These are phyloP conservation scores for Rhodotorula sphaerocarpa DNA, from an alignment of 768 basidiomycete species.

Conservation along the genomic window DNA sequence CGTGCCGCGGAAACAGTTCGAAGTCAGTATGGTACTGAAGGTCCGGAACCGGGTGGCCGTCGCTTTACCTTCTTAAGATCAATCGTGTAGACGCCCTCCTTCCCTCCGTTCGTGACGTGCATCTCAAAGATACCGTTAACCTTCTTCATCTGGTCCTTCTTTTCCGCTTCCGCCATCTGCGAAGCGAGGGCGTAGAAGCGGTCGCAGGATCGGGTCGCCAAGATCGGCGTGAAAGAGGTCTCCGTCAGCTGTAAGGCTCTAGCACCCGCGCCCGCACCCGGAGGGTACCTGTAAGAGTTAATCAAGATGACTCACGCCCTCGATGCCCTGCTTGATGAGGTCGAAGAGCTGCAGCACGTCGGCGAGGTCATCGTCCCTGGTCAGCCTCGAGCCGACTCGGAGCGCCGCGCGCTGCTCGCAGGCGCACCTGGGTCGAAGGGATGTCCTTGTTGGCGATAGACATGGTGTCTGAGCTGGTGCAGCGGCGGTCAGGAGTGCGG, in stretches of 20 bases:
- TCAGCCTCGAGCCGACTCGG: not conserved
- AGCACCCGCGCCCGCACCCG: no score
- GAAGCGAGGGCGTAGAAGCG: not conserved
- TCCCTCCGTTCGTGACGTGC: slow-evolving; percentile 55
- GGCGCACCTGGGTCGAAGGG: slow-evolving; percentile 13
- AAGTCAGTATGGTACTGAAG: fast-evolving
- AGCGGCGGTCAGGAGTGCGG: no score
- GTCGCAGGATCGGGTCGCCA: not conserved
- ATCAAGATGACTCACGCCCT: slow-evolving; percentile 18
- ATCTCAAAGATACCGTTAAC: slow-evolving; percentile 38
- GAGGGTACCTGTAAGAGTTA: fast-evolving
- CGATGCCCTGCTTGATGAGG: slow-evolving; percentile 40
- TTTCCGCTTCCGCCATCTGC: slow-evolving; percentile 42
- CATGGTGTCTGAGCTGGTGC: not conserved
- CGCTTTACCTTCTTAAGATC: slow-evolving; percentile 64
- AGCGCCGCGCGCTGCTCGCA: not conserved
- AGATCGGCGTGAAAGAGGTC: slow-evolving; percentile 6
- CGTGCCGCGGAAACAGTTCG: not conserved
- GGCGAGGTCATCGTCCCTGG: not conserved
- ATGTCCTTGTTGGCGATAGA: slow-evolving; percentile 26
- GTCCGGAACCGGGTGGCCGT: not conserved
- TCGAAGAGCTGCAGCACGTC: slow-evolving; percentile 25
- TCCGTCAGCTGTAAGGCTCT: not conserved
- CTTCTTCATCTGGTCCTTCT: slow-evolving; percentile 44
- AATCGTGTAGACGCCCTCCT: slow-evolving; percentile 77